Evolutionary conservation across 2,329 filamentous ascomycete genomes (phyloP), one percentile per base, ranked within the genome.

Genomic region (Emmonsiellopsis sp.): DNA sequence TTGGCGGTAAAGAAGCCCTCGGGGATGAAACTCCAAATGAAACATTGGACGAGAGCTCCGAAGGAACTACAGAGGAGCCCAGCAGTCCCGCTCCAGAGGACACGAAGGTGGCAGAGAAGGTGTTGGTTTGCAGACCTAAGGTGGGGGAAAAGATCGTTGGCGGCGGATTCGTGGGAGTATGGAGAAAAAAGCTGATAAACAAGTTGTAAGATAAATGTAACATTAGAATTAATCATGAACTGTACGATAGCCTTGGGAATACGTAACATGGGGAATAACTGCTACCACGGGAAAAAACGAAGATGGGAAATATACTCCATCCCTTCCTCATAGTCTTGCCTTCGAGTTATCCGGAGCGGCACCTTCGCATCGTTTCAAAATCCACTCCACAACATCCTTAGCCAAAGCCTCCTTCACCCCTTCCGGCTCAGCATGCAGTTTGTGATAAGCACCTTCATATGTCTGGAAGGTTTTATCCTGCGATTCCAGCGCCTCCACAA

Each of bases 381-480:
- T 82, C 85, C 86, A 90, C 55, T 80, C 76, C 3, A 73, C 77
- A 5, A 88, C 74, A 64, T 89, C 83, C 52, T 76, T 76, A 5
- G 69, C 68, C 59, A 77, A 77, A 50, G 59, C 56, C 16, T 63
- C 64, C 51, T 55, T 61, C n/a, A 65, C 59, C 11, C 62, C 63
- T 9, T 65, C 59, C 37, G 66, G 62, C 51, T 66, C 67, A 47
- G 57, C 61, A 60, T 66, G 61, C 45, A 68, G 68, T 72, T 87
- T 85, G 71, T 96, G 91, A 67, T 82, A 89, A 66, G 80, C 87
- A 8, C 87, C 90, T 32, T 87, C 81, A 67, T 93, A 95, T 16
- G 76, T 71, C 73, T 82, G 86, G 65, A 89, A 84, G 58, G 78
- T 79, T 64, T 83, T 86, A 67, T 94, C 89, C 61, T 78, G 73